These are phyloP conservation scores for Hortaea sp. DNA, from an alignment of 2,329 filamentous ascomycete genomes.

Conservation along the genomic window DNA sequence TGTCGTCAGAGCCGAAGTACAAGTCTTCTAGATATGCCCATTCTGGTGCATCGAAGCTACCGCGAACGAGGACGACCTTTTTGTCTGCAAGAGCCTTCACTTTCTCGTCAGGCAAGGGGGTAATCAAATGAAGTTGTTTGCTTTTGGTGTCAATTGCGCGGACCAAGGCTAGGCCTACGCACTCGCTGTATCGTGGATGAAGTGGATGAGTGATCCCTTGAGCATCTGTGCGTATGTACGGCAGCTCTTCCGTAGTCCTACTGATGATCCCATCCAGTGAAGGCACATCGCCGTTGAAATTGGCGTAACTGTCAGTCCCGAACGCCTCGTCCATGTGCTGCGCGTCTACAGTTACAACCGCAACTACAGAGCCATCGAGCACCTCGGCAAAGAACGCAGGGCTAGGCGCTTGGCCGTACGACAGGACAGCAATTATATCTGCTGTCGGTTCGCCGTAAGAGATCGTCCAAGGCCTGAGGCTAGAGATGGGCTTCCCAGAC, in stretches of 20 bases:
- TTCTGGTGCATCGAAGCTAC: constrained; percentile 56
- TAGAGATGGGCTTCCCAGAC: constrained; percentile 46
- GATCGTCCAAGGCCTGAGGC: constrained; percentile 51
- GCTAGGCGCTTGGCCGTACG: constrained; percentile 55
- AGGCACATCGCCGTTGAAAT: constrained; percentile 5
- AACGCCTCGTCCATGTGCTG: neutral
- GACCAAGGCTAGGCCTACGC: constrained; percentile 58
- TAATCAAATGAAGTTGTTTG: constrained; percentile 53
- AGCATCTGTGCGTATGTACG: constrained; percentile 49
- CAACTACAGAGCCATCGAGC: constrained; percentile 61
- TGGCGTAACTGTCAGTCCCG: neutral
- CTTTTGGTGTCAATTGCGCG: constrained; percentile 53
- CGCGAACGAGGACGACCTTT: constrained; percentile 54
- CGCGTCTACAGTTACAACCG: constrained; percentile 51
- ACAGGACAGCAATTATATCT: constrained; percentile 56
- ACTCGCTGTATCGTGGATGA: constrained; percentile 48
- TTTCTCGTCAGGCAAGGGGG: constrained; percentile 40
- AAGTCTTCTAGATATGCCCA: constrained; percentile 62
- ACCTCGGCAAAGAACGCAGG: constrained; percentile 51
- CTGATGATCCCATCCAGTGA: constrained; percentile 19
- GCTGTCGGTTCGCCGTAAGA: constrained; percentile 42
- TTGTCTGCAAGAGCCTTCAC: constrained; percentile 10
- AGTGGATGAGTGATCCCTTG: constrained; percentile 36
- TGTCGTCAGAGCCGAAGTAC: constrained; percentile 23
- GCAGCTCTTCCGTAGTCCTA: constrained; percentile 45